Conservation (phyloP, 2,329 filamentous ascomycete genomes). For the Cladosporium sp. region DNA sequence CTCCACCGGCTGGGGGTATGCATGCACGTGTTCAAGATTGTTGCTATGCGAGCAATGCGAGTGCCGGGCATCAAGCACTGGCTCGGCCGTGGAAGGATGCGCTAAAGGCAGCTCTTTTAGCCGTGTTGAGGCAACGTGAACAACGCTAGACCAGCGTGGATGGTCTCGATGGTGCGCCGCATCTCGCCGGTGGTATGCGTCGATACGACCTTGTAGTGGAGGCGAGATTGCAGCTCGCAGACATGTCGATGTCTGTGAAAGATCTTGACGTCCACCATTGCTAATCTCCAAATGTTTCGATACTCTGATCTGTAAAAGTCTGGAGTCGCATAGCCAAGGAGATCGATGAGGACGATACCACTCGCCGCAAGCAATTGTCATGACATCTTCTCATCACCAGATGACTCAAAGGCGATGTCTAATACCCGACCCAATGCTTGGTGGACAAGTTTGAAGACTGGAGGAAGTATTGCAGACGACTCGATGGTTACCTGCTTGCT, state of each 20-base stretch:
- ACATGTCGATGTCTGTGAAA: not conserved
- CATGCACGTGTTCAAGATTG: not conserved
- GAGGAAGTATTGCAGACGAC: not conserved
- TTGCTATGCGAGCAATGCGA: not conserved
- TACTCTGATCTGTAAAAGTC: not conserved
- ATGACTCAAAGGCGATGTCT: not conserved
- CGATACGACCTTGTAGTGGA: not conserved
- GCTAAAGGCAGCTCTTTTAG: not conserved
- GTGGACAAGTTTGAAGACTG: not conserved
- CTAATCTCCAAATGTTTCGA: not conserved
- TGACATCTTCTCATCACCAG: not conserved
- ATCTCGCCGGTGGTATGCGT: not conserved
- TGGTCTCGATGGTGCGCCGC: not conserved
- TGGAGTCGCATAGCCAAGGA: not conserved
- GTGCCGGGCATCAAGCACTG: not conserved
- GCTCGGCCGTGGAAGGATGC: not conserved
- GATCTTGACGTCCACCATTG: not conserved
- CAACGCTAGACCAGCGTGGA: not conserved
- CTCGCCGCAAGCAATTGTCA: not conserved
- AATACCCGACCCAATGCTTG: not conserved
- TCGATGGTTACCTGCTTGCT: not conserved
- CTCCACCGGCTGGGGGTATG: not conserved
- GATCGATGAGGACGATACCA: not conserved
- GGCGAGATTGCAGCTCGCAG: not conserved
- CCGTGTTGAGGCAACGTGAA: not conserved